Percentiles rank a stretch among this genome's conserved stretches.
Conservation (phyloP, 345 rosid species). For the Murraya koenigii region DNA sequence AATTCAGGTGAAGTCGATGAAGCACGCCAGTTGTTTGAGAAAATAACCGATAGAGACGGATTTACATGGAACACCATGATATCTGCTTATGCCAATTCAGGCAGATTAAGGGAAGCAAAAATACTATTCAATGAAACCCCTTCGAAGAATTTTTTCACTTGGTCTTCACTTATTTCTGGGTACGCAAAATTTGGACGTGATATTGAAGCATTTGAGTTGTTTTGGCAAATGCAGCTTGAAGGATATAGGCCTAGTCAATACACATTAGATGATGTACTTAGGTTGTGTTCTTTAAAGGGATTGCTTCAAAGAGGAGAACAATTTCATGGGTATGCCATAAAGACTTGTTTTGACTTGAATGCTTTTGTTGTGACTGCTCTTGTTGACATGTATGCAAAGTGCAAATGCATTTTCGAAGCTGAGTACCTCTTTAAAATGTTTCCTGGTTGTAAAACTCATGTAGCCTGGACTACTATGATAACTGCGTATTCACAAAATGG, state of each 20-base stretch:
- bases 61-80: slow-evolving; percentile 88
- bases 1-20: slow-evolving; percentile 56
- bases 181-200: slow-evolving; percentile 46
- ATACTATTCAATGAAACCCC: slow-evolving; percentile 48
- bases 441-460: slow-evolving; percentile 45
- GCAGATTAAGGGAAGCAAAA: slow-evolving; percentile 59
- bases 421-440: slow-evolving; percentile 52
- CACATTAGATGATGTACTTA: slow-evolving; percentile 69
- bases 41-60: slow-evolving; percentile 62
- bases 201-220: slow-evolving; percentile 57
- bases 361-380: slow-evolving; percentile 71
- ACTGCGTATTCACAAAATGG: slow-evolving; percentile 71
- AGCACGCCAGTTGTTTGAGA: slow-evolving; percentile 70
- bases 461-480: slow-evolving; percentile 88
- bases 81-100: slow-evolving; percentile 64
- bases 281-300: slow-evolving; percentile 46
- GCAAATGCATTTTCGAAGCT: slow-evolving; percentile 64
- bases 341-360: slow-evolving; percentile 49
- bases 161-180: slow-evolving; percentile 87
- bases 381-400: slow-evolving; percentile 77
- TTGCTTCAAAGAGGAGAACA: slow-evolving; percentile 59
- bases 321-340: slow-evolving; percentile 64
- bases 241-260: slow-evolving; percentile 56
- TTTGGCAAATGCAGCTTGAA: slow-evolving; percentile 66
- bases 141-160: slow-evolving; percentile 56